Conservation (phyloP, 2,329 filamentous ascomycete genomes). For the Fusarium austroafricanum region DNA sequence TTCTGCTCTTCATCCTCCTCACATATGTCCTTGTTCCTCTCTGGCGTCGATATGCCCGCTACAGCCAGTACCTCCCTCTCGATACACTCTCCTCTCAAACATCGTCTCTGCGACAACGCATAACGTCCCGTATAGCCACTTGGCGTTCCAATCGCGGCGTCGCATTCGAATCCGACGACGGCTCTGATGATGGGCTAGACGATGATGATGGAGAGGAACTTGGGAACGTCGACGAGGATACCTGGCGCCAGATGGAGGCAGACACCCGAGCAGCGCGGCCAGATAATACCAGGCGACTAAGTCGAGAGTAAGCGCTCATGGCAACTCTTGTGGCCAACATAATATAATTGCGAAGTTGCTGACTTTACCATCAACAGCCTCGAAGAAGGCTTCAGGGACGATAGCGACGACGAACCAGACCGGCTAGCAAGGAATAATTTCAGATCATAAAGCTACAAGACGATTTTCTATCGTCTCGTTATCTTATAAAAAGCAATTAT, state of each 20-base stretch:
- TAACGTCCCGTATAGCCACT: conserved; percentile 50
- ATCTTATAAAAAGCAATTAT: not conserved
- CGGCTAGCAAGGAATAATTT: conserved; percentile 38
- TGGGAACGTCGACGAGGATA: conserved; percentile 67
- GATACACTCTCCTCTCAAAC: conserved; percentile 71
- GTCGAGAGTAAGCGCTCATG: conserved; percentile 71
- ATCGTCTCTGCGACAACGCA: conserved; percentile 63
- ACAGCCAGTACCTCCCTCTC: conserved; percentile 79
- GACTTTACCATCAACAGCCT: conserved; percentile 56
- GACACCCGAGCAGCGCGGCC: conserved; percentile 51
- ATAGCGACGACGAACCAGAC: conserved; percentile 57
- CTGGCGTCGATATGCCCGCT: conserved; percentile 77
- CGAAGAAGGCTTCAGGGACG: conserved; percentile 66
- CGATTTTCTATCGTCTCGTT: not conserved
- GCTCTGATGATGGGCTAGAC: conserved; percentile 64
- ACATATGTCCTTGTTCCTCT: conserved; percentile 74
- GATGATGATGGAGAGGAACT: conserved; percentile 73
- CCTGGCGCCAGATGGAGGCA: conserved; percentile 55
- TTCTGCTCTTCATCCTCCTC: conserved; percentile 73
- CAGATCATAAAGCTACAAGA: conserved; percentile 30
- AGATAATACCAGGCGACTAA: conserved; percentile 72
- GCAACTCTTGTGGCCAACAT: not conserved
- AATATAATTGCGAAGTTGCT: conserved; percentile 6
- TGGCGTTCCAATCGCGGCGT: conserved; percentile 61
- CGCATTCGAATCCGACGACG: conserved; percentile 55